Base-by-base conservation (phyloP, 352 stramenopile species). In the Phytophthora tentaculata region DNA sequence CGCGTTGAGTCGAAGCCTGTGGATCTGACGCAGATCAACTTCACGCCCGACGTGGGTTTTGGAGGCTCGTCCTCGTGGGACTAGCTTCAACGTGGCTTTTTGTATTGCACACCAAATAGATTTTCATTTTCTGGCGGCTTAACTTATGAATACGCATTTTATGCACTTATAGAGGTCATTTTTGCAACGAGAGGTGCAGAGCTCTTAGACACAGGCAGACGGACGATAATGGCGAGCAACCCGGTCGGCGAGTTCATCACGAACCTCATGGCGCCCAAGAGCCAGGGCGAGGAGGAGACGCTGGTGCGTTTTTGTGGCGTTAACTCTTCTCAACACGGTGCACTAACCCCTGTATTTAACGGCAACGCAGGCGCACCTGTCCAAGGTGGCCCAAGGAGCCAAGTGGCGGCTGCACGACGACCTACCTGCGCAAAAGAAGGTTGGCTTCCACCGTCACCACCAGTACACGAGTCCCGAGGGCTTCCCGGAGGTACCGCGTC, bases 1-100 rank as follows among this genome's bases (percentile, higher is more conserved):
- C 67, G 32, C 3, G 41, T 43, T 5, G 55, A 72, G 19, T 52
- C 41, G 23, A 77, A 70, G 39, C 44, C 52, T 0, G 69, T 95
- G 14, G 81, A 93, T 52, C 62, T 93, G 16, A 76, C 79, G 17
- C 74, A 84, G 60, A 69, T 90, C 43, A 78, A 88, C 63, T 90
- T 92, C 22, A 82, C 80, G 41, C 79, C 83, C 0, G 77, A 77
- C 44, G 82, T 95, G 8, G 87, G 87, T 22, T 77, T 90, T 23
- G 87, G 87, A 20, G 87, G 87, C 26, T 74, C 79, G 1, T 93
- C 84, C 5, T 81, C 84, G 8, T 95, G 87, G 87, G 84, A 95
- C 64, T 91, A 85, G 48, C n/a, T 48, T 54, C 43, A 57, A 69
- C 32, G 51, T 63, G 44, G 24, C 14, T 66, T 73, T 64, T 37